Evolutionary conservation across 1,284 basidiomycete species (phyloP).

Genomic region (Phenoliferia sp.): DNA sequence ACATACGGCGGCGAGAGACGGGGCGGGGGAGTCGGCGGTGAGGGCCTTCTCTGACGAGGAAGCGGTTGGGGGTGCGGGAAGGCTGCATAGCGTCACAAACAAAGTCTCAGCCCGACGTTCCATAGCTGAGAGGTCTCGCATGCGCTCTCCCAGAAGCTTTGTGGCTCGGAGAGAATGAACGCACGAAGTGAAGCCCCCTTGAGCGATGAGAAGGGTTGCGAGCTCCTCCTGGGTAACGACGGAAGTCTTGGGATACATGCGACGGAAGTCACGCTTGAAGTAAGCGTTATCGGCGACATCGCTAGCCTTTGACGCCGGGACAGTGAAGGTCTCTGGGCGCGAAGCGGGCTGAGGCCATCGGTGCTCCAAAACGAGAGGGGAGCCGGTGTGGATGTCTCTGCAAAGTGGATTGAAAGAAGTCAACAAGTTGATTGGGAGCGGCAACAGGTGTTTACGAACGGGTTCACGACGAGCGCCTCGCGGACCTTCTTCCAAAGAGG

Average conservation of each 20-base stretch:
- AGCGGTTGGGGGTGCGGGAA: conserved; percentile 12
- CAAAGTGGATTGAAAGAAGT: too few relatives aligned
- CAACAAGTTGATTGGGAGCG: background rate
- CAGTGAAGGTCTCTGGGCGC: conserved; percentile 30
- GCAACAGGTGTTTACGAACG: conserved; percentile 5
- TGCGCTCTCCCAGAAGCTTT: too few relatives aligned
- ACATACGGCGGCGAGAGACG: conserved; percentile 20
- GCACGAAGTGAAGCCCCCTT: conserved; percentile 29
- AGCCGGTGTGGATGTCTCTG: conserved; percentile 25
- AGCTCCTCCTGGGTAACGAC: conserved; percentile 29
- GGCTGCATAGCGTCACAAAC: background rate
- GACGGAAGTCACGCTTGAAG: conserved; percentile 28
- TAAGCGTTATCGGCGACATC: conserved; percentile 33
- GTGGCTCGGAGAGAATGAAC: background rate
- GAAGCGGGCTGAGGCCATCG: conserved; percentile 30
- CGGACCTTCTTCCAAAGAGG: conserved; percentile 11
- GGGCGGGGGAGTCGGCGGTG: conserved; percentile 25
- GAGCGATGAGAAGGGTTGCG: conserved; percentile 26
- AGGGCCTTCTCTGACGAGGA: conserved; percentile 6
- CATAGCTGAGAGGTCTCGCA: too few relatives aligned
- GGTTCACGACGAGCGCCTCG: conserved; percentile 29
- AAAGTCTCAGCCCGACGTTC: background rate
- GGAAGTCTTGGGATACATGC: conserved; percentile 19
- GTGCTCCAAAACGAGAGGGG: conserved; percentile 18
- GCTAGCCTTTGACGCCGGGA: conserved; percentile 30